phyloP scores from a whole-genome alignment of 1,284 basidiomycete genomes.

The Microbotryum silenes-acaulis region DNA sequence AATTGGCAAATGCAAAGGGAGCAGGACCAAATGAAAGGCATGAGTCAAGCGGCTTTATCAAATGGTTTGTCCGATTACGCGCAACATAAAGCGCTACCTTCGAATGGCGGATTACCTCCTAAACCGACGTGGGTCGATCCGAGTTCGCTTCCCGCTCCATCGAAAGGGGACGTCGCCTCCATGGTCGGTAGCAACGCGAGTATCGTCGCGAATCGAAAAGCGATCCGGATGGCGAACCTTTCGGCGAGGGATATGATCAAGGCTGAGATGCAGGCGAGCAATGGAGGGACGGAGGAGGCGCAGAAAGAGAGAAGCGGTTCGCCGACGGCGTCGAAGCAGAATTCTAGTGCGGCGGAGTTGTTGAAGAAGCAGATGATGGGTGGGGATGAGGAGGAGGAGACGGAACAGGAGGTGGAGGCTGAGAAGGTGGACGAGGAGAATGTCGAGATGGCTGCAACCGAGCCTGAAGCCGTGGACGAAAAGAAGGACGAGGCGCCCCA shows the following conservation, averaged over 20 bases:
- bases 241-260: slow-evolving; percentile 88
- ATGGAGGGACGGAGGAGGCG: slow-evolving; percentile 35
- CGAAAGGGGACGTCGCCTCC: slow-evolving; percentile 6
- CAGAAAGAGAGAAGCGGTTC: not conserved
- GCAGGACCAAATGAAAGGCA: too few relatives aligned
- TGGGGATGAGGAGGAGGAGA: slow-evolving; percentile 6
- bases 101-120: slow-evolving; percentile 51
- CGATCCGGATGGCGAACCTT: slow-evolving; percentile 91
- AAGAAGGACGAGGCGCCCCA: slow-evolving; percentile 22
- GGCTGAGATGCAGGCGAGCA: slow-evolving; percentile 63
- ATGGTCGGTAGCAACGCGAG: slow-evolving; percentile 51
- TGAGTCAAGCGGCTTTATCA: too few relatives aligned
- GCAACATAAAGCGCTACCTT: slow-evolving; percentile 70
- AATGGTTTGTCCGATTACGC: slow-evolving; percentile 9
- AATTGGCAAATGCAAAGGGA: too few relatives aligned
- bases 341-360: not conserved
- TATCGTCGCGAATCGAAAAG: slow-evolving; percentile 75
- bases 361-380: slow-evolving; percentile 26
- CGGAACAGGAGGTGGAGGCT: slow-evolving; percentile 33
- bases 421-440: slow-evolving; percentile 6
- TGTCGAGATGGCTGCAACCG: slow-evolving; percentile 8
- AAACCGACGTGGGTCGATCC: slow-evolving; percentile 14
- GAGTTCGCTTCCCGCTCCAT: not conserved
- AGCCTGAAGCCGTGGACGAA: slow-evolving; percentile 17
- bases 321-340: too few relatives aligned